These are phyloP conservation scores for Urtica urens DNA, from an alignment of 306 rosid species.

Conservation along the genomic window DNA sequence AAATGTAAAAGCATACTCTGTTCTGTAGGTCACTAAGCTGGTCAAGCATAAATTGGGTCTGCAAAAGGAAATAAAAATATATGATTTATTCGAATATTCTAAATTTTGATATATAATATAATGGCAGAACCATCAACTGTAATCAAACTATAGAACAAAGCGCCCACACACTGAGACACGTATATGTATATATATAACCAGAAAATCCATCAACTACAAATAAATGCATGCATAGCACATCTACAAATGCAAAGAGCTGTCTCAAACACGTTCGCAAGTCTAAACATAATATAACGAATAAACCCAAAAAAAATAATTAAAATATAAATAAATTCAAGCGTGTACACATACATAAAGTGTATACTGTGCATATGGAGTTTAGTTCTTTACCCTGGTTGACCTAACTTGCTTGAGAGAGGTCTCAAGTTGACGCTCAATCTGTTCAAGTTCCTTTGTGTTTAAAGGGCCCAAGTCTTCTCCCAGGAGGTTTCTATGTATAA, in stretches of 20 bases:
- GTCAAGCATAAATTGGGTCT: conserved; percentile 98
- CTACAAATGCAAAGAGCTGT: too few species aligned
- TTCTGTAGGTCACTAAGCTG: conserved; percentile 83
- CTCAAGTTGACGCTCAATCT: conserved; percentile 89
- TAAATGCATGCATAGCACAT: background rate
- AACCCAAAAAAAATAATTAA: too few species aligned
- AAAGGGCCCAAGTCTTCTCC: conserved; percentile 92
- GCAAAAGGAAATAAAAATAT: conserved; percentile 7
- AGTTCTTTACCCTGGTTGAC: conserved; percentile 57
- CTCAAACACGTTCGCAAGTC: too few species aligned
- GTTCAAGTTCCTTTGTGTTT: conserved; percentile 82
- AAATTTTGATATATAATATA: too few species aligned
- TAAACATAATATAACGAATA: too few species aligned
- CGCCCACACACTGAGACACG: too few species aligned
- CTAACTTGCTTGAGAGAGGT: conserved; percentile 79
- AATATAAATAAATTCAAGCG: background rate
- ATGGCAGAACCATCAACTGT: background rate
- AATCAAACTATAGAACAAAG: too few species aligned
- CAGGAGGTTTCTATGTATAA: conserved; percentile 56
- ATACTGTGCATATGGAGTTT: background rate
- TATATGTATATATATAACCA: too few species aligned
- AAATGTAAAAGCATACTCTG: conserved; percentile 40
- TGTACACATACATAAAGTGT: background rate
- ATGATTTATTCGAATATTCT: background rate
- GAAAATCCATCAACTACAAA: background rate